A percentile compares a stretch with the other conserved stretches of the same genome.
Evolutionary conservation across 176 grass and related monocot genomes (phyloP).

Genomic region (Puya raimondii): DNA sequence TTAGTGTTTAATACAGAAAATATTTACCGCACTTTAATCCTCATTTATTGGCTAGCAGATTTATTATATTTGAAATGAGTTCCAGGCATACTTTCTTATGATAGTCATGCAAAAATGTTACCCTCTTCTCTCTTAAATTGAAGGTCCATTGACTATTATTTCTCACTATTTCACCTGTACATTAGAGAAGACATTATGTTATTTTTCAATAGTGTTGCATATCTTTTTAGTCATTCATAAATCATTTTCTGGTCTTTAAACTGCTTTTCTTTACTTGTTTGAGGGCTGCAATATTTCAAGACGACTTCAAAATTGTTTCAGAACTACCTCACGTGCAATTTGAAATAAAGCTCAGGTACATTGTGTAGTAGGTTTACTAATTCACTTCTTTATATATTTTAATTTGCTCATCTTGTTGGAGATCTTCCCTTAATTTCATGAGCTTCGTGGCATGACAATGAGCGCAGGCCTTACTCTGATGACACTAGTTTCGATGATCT

Average conservation of each 20-base stretch:
- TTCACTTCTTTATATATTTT: conserved; percentile 4
- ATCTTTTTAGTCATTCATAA: no score
- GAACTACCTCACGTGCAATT: conserved; percentile 55
- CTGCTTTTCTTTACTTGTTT: background rate
- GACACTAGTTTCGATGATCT: conserved; percentile 55
- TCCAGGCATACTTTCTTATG: no score
- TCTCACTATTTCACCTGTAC: no score
- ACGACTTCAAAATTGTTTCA: conserved; percentile 69
- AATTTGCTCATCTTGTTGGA: conserved; percentile 4
- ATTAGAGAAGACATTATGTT: no score
- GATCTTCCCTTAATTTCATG: background rate
- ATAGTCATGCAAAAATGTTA: no score
- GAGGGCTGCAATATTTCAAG: conserved; percentile 72
- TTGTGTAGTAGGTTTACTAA: conserved; percentile 3
- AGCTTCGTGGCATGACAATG: background rate
- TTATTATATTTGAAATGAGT: no score
- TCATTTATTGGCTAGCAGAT: no score
- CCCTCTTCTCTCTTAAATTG: no score
- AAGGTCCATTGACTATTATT: no score
- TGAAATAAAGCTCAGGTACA: conserved; percentile 72
- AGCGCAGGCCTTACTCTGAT: conserved; percentile 74
- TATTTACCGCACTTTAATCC: no score
- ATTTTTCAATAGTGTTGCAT: no score
- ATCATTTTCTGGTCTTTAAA: background rate
- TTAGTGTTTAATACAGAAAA: no score